These are phyloP conservation scores for Wickerhamomyces ciferrii DNA, from an alignment of 805 yeast species.

Conservation along the genomic window DNA sequence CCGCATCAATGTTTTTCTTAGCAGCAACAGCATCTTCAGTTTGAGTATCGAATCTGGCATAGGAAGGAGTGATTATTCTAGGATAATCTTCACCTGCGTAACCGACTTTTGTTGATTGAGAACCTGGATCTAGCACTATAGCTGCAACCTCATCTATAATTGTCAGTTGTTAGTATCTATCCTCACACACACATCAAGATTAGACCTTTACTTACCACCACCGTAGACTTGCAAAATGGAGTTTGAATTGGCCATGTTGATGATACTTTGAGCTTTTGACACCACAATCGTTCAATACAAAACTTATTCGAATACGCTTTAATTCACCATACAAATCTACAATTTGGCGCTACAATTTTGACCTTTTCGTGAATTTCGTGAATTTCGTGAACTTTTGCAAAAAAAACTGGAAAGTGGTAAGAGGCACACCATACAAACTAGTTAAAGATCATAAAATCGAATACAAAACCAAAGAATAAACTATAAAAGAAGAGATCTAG, in stretches of 20 bases:
- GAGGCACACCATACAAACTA: not conserved
- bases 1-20: not conserved
- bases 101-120: conserved; percentile 77
- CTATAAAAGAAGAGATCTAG: too few relatives aligned
- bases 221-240: conserved; percentile 49
- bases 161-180: conserved; percentile 7
- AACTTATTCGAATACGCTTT: not conserved
- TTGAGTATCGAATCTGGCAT: conserved; percentile 36
- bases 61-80: conserved; percentile 66
- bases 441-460: too few relatives aligned
- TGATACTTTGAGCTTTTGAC: not conserved
- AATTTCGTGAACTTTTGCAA: not conserved
- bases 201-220: conserved; percentile 31
- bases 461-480: too few relatives aligned
- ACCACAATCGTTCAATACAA: not conserved
- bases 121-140: conserved; percentile 87
- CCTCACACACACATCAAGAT: too few relatives aligned
- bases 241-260: conserved; percentile 1
- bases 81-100: conserved; percentile 93
- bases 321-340: too few relatives aligned
- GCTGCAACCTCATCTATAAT: conserved; percentile 89
- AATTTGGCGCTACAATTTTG: too few relatives aligned
- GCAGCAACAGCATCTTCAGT: not conserved
- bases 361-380: not conserved
- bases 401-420: not conserved